Conservation (phyloP, 129 eudicot genomes). For the Centrapalus pauciflorus region DNA sequence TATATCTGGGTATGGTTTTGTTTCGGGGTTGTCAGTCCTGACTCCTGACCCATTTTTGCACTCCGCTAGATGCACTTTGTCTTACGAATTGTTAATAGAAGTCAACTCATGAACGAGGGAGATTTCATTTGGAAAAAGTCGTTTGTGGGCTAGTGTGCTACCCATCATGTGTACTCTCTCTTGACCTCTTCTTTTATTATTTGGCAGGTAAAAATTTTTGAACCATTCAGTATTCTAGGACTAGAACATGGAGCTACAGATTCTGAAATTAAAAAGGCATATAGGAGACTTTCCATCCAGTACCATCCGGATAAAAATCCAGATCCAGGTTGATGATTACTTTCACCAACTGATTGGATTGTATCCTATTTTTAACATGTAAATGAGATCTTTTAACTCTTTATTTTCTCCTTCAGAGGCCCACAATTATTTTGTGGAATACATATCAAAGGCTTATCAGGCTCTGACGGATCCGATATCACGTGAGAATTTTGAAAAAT, state of each 20-base stretch:
- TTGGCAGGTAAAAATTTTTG: slow-evolving; percentile 69
- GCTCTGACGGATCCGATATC: slow-evolving; percentile 90
- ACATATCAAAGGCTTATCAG: slow-evolving; percentile 90
- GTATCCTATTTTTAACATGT: neutral
- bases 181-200: neutral
- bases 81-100: neutral
- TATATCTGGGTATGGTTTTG: too few species aligned
- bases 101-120: neutral
- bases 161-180: neutral
- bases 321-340: slow-evolving; percentile 78
- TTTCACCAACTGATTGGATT: neutral
- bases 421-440: slow-evolving; percentile 82
- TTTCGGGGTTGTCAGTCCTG: too few species aligned
- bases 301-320: slow-evolving; percentile 99
- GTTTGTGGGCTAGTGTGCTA: slow-evolving; percentile 9
- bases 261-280: slow-evolving; percentile 82
- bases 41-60: too few species aligned
- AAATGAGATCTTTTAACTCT: neutral
- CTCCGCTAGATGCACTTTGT: neutral
- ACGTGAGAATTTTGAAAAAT: slow-evolving; percentile 90
- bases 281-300: slow-evolving; percentile 79
- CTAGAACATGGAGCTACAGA: slow-evolving; percentile 91
- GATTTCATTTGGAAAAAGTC: neutral
- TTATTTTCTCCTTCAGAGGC: slow-evolving; percentile 55
- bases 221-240: slow-evolving; percentile 92